These are phyloP conservation scores for Penicillium sp. DNA, from an alignment of 2,329 filamentous ascomycete genomes.

Conservation along the genomic window DNA sequence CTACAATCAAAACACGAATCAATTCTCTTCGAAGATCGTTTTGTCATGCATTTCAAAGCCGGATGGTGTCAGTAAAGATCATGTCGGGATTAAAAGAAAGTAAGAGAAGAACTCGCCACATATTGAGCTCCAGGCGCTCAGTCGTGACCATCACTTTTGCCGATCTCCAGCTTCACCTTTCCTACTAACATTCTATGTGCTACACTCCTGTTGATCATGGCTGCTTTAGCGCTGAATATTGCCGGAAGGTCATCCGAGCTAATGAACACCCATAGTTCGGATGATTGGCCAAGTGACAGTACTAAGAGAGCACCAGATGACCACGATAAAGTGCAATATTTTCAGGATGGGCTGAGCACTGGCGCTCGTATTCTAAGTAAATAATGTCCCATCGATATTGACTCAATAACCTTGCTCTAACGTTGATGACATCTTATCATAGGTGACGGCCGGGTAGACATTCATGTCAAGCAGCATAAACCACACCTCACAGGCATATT, in stretches of 20 bases:
- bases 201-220: neutral
- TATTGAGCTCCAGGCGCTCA: neutral
- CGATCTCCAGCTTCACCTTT: neutral
- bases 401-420: neutral
- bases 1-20: neutral
- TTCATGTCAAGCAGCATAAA: constrained; percentile 17
- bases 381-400: neutral
- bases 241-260: neutral
- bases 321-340: constrained; percentile 10
- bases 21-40: neutral
- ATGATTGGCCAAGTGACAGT: constrained; percentile 8
- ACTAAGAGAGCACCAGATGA: neutral
- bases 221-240: neutral
- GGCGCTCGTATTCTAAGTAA: constrained; percentile 15
- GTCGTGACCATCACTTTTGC: neutral
- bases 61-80: neutral
- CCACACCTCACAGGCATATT: constrained; percentile 21
- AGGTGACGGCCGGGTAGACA: constrained; percentile 24
- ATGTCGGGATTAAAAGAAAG: neutral
- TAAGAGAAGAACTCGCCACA: neutral
- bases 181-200: neutral
- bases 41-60: neutral
- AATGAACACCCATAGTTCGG: neutral
- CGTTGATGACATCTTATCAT: neutral
- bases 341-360: constrained; percentile 16